Base-by-base conservation (phyloP, 495 filamentous ascomycete genomes). In the Geopyxis carbonaria region DNA sequence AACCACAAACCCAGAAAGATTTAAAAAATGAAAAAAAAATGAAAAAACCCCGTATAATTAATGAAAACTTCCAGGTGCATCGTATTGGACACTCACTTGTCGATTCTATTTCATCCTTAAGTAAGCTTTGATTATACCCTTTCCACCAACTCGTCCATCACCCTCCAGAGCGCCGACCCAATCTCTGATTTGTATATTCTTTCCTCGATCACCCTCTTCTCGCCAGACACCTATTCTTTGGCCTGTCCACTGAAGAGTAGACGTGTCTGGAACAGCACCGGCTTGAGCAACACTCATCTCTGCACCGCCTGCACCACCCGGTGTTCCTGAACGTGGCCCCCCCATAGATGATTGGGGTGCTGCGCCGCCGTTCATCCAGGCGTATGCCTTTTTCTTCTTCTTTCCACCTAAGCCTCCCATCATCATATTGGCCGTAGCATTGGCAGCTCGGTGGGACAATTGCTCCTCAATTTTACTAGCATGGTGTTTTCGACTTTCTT, bases 121-220 rank as follows among this genome's bases (percentile, higher is more conserved):
- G 46, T 74, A 75, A 2, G 66, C 64, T 40, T 60, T 57, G 43
- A 74, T 68, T 5, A 78, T 38, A 1, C 67, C 65, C 51, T 57
- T 66, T 28, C 52, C 51, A 34, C 75, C 71, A 4, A 42, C 45
- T 46, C 59, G 61, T 3, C 70, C 68, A 45, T 76, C 72, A 23
- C 63, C 58, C 49, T 81, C 77, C 21, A 83, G 61, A 8, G 68
- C 74, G 5, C 59, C 57, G 5, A 80, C 51, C 69, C 71, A 73
- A 57, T 84, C 78, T 16, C 78, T 59, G 34, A 80, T 58, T 57
- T 83, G 75, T n/a, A 84, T 69, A 11, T 67, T 70, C 39, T 61
- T 64, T 2, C 75, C 76, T 42, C 66, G 65, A 19, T 70, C 64
- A 0, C 61, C 62, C 49, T 73, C 70, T 48, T 84, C 77, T 16